Evolutionary conservation across 192 early-diverging fungal species (phyloP), one percentile per base, ranked within the genome.

Genomic region (Lunasporangiospora selenospora): DNA sequence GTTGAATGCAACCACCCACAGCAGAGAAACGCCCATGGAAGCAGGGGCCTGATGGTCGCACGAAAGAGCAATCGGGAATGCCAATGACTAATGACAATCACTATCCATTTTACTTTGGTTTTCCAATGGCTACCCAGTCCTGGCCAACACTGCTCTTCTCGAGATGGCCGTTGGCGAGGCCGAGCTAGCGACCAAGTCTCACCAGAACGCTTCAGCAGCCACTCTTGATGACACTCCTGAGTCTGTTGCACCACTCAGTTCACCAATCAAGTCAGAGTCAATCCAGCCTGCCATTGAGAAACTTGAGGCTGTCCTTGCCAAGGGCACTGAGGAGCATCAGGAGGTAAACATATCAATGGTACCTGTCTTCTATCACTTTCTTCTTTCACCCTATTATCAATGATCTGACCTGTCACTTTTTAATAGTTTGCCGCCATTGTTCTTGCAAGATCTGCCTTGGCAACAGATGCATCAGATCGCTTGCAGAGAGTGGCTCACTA

Each of bases 401-500:
- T n/a, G n/a, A n/a, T n/a, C n/a, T n/a, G n/a, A n/a, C n/a, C n/a
- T n/a, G n/a, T n/a, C n/a, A n/a, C n/a, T 15, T 41, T 37, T 26
- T 41, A 19, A 27, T 32, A 71, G 67, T 71, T 51, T 44, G 67
- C 67, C 30, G 67, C 67, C 3, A 71, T 71, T 37, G 67, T 62
- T 7, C 53, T 71, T 2, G 67, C 67, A 16, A 54, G 67, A 34
- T 52, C 67, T 15, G 67, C 67, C 21, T 46, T 71, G 31, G 67
- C 67, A 3, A 71, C 67, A 34, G 53, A 71, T 40, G 67, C 59
- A 39, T 41, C 59, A 3, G 67, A 71, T 43, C 67, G 67, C 43
- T 39, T 71, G 27, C 67, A 71, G 26, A 45, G 59, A 21, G 67
- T 71, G 6, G 52, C 67, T 38, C 67, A 71, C 47, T 71, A 71